Base-by-base conservation (phyloP, 2,329 filamentous ascomycete species). In the Fusarium sororula region DNA sequence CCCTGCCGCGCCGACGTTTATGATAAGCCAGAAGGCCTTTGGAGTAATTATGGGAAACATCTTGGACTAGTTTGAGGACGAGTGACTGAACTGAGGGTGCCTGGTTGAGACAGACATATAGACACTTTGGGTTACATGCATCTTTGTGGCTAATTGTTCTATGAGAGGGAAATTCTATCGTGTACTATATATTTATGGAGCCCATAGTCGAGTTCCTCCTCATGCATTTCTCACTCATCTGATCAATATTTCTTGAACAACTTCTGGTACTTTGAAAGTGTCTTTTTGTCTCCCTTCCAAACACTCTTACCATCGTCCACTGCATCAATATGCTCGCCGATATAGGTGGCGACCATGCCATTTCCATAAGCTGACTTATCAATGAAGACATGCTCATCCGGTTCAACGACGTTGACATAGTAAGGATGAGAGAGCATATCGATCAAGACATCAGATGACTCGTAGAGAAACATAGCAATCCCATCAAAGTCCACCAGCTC, bases 401-500 rank as follows among this genome's bases (percentile, higher is more conserved):
- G 79, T 50, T 79, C 78, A 12, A 81, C 79, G 0, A 81, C 67
- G 0, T 76, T 68, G 7, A 72, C 9, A 54, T 80, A 81, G 67
- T 81, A 81, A 10, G 79, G 77, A 7, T 81, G 79, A 0, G 79
- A 66, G 24, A 80, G 64, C 74, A 80, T 78, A 0, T 63, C 77
- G 3, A 66, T 53, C 26, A 81, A 35, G 2, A 68, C 68, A 5
- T 79, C 75, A 3, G 77, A 35, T 1, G 72, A 71, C 30, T 73
- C 48, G 38, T 80, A 80, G 1, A 80, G 53, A 35, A 81, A 81
- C 75, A 81, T 74, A n/a, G 79, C 79, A 20, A 81, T 75, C 1
- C 79, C 79, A 6, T 80, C 78, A 42, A 80, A 80, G 13, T 78
- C 72, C 4, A 79, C 75, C 1, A 76, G 73, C 5, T 73, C 35